A percentile compares a stretch with the other conserved stretches of the same genome.
Conservation (phyloP, 106 monocot species). For the Dendrobium nobile region DNA sequence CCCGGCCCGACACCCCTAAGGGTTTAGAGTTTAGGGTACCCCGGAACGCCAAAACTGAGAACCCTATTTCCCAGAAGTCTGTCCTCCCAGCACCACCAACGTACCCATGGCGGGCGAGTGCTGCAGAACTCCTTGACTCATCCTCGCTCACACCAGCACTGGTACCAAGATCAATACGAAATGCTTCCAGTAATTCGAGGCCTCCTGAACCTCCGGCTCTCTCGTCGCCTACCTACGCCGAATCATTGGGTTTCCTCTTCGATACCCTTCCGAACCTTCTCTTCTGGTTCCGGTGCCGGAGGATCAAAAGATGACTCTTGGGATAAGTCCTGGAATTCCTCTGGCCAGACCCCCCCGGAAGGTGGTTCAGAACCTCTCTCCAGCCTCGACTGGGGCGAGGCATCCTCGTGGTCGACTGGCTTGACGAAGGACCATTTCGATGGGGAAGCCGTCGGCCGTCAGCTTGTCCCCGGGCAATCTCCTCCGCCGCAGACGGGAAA, state of each 20-base stretch:
- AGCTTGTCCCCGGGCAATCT: constrained; percentile 4
- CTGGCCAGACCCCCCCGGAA: not conserved
- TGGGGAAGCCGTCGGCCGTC: constrained; percentile 51
- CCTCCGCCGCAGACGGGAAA: not conserved
- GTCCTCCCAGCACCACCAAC: not conserved
- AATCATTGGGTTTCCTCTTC: constrained; percentile 13
- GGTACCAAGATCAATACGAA: not conserved
- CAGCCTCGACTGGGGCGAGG: constrained; percentile 54
- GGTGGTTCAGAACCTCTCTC: not conserved
- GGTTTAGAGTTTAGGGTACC: no score
- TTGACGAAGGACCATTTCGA: constrained; percentile 76
- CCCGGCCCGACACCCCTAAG: no score
- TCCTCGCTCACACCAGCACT: not conserved
- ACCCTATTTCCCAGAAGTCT: not conserved
- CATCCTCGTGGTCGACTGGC: constrained; percentile 82
- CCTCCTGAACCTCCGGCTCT: constrained; percentile 12
- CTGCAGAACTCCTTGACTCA: not conserved
- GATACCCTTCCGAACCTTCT: constrained; percentile 15
- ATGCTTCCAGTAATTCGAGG: constrained; percentile 4
- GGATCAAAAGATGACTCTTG: constrained; percentile 11
- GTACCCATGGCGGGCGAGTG: not conserved
- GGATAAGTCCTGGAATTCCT: constrained; percentile 22
- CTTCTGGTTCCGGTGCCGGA: constrained; percentile 11
- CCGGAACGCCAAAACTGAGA: not conserved
- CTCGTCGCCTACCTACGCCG: constrained; percentile 8